These are phyloP conservation scores for Spizellomyces sp. DNA, from an alignment of 192 early-diverging fungal genomes.

Conservation along the genomic window DNA sequence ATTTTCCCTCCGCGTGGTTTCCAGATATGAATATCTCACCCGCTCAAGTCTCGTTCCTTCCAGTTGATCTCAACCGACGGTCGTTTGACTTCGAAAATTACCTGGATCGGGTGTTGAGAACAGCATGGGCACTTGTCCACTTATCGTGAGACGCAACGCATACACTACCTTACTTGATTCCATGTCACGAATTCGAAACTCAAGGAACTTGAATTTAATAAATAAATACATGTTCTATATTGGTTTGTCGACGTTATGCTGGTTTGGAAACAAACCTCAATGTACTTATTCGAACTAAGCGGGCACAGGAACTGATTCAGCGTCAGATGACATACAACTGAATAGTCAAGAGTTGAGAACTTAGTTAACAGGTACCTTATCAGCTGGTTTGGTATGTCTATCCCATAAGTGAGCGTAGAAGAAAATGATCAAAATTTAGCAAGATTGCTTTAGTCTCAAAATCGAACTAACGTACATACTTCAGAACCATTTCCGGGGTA, in stretches of 20 bases:
- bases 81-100: constrained; percentile 50
- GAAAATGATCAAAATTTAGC: not conserved
- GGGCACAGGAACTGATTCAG: constrained; percentile 33
- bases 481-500: constrained; percentile 19
- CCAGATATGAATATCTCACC: too few species aligned
- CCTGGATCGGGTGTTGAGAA: constrained; percentile 13
- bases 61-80: constrained; percentile 38
- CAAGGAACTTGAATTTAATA: constrained; percentile 42
- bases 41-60: constrained; percentile 17
- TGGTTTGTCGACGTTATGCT: too few species aligned
- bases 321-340: not conserved
- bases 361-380: constrained; percentile 18
- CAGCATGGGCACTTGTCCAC: not conserved
- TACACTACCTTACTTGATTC: constrained; percentile 6
- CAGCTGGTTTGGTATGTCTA: constrained; percentile 33
- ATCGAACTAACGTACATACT: not conserved
- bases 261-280: constrained; percentile 26
- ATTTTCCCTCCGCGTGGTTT: not conserved
- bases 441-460: not conserved
- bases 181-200: constrained; percentile 54
- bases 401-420: not conserved
- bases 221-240: too few species aligned
- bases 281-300: constrained; percentile 14
- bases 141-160: not conserved
- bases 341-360: not conserved